Percentiles rank a stretch among this genome's conserved stretches.
These are phyloP conservation scores for Venturia oleaginea DNA, from an alignment of 2,329 filamentous ascomycete species.

Conservation along the genomic window DNA sequence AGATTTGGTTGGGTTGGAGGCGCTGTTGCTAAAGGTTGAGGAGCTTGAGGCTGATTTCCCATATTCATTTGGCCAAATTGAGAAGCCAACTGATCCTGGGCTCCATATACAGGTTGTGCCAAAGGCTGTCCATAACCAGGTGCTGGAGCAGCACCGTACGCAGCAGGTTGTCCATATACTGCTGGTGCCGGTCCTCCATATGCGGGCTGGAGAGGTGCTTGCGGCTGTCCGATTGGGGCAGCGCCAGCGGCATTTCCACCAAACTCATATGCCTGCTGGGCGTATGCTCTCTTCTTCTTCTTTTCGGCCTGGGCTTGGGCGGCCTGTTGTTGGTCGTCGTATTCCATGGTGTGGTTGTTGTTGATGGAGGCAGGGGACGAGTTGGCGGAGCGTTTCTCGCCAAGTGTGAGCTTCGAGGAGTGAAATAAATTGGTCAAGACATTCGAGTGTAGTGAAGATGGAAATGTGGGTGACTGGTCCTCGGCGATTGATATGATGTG, in stretches of 20 bases:
- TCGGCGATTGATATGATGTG: background rate
- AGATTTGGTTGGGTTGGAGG: constrained; percentile 61
- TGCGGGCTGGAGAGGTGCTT: constrained; percentile 25
- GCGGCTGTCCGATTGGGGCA: constrained; percentile 30
- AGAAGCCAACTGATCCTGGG: constrained; percentile 59
- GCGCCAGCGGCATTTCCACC: constrained; percentile 68
- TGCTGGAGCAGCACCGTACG: background rate
- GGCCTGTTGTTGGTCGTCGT: constrained; percentile 7
- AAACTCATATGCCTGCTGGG: constrained; percentile 89
- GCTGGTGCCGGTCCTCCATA: constrained; percentile 4
- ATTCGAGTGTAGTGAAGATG: background rate
- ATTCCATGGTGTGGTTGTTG: constrained; percentile 9
- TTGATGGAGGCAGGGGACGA: background rate
- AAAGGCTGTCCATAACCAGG: constrained; percentile 9
- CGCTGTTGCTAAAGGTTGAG: constrained; percentile 41
- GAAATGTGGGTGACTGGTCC: background rate
- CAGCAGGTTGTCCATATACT: background rate
- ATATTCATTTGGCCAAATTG: constrained; percentile 75
- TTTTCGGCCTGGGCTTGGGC: background rate
- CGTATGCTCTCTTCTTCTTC: constrained; percentile 93
- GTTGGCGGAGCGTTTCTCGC: background rate
- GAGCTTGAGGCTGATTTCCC: constrained; percentile 40
- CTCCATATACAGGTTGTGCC: constrained; percentile 25
- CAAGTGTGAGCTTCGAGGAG: background rate
- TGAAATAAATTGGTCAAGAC: background rate